Evolutionary conservation across 1,284 basidiomycete species (phyloP).

Genomic region (Sparassis latifolia): DNA sequence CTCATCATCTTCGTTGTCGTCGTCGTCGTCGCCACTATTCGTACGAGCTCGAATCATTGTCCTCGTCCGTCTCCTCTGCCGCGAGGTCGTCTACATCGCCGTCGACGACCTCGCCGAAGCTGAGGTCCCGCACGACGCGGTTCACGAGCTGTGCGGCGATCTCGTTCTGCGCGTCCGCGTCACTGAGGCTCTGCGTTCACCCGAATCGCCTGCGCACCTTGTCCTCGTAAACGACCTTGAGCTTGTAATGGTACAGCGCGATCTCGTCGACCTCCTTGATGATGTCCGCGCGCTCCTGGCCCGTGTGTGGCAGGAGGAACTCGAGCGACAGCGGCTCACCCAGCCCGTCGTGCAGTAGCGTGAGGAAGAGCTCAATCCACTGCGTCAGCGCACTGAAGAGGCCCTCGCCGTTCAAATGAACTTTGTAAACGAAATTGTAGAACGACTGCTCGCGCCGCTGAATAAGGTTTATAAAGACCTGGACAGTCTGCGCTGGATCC

Average conservation of each 20-base stretch:
- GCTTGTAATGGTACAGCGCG: slow-evolving; percentile 85
- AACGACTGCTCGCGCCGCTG: slow-evolving; percentile 93
- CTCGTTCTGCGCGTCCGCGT: slow-evolving; percentile 66
- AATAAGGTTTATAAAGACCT: slow-evolving; percentile 91
- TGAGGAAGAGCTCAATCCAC: slow-evolving; percentile 96
- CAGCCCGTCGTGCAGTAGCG: slow-evolving; percentile 86
- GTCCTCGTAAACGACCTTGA: slow-evolving; percentile 87
- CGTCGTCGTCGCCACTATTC: slow-evolving; percentile 15
- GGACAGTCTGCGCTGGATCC: slow-evolving; percentile 83
- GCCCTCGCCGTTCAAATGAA: slow-evolving; percentile 94
- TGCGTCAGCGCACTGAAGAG: slow-evolving; percentile 93
- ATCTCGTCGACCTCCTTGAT: slow-evolving; percentile 83
- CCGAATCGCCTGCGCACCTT: slow-evolving; percentile 80
- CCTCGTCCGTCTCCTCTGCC: slow-evolving; percentile 69
- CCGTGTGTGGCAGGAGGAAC: slow-evolving; percentile 77
- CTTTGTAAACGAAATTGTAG: slow-evolving; percentile 97
- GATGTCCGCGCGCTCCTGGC: slow-evolving; percentile 68
- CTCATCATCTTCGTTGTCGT: slow-evolving; percentile 30
- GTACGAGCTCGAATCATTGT: slow-evolving; percentile 25
- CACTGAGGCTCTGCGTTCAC: slow-evolving; percentile 40
- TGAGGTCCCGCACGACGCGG: slow-evolving; percentile 72
- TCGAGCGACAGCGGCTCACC: slow-evolving; percentile 74
- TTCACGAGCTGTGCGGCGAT: slow-evolving; percentile 76
- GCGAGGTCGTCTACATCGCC: slow-evolving; percentile 77
- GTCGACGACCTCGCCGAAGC: slow-evolving; percentile 70